Base-by-base conservation (phyloP, 73 alveolate genomes). In the Paramecium sexaurelia region DNA sequence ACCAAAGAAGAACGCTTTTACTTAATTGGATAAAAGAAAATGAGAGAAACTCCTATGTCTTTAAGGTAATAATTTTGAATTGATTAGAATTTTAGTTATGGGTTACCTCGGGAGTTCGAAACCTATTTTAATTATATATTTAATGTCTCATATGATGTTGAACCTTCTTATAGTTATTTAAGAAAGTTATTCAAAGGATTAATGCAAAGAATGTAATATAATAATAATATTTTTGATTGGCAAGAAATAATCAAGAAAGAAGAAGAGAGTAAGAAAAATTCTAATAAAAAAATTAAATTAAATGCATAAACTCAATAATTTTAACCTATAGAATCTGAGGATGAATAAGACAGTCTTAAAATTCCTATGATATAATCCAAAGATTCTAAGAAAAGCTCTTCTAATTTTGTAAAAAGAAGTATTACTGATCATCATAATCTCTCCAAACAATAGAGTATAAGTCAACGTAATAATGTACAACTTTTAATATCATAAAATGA, bases 221-320 rank as follows among this genome's bases (percentile, higher is more conserved):
- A 71, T 13, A 97, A 96, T 84, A 92, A 75, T 94, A 84, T 89
- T 39, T 96, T 86, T 93, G 99, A 96, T 78, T 96, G 99, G 99
- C 10, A 20, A 27, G 56, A 33, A 27, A 20, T 20, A 4, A 40
- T 20, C 5, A 71, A 22, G 61, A 35, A 71, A 24, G 56, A 71
- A 17, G 86, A 35, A 6, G 35, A 71, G 13, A 33, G 57, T 13
- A 37, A 71, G 17, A 71, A 71, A 33, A 11, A 13, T 20, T 27
- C 29, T 0, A 61, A 26, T 61, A 61, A 32, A 32, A 61, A 61
- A 0, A 29, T 61, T 0, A 61, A 73, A 33, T 22, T 39, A 36
- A 45, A 78, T 11, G 90, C 68, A n/a, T 33, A 78, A 43, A 41
- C 45, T 15, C 27, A 78, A 45, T 9, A 39, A 61, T 40, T 78